A percentile compares a stretch with the other conserved stretches of the same genome.
Evolutionary conservation across 352 stramenopile genomes (phyloP).

Genomic region (Phytopythium vexans): DNA sequence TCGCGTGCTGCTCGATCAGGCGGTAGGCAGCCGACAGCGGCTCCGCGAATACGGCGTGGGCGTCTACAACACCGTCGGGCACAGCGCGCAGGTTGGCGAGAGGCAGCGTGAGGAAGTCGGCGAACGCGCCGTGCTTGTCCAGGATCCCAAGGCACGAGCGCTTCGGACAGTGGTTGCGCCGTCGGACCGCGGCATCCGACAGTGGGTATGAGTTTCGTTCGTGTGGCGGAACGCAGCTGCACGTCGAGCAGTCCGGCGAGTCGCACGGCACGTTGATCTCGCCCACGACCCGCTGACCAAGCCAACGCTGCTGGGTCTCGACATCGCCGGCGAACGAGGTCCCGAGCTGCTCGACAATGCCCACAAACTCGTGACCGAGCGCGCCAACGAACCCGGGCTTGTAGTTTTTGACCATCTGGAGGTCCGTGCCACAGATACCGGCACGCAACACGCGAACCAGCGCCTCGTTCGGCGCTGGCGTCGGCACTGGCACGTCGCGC

Average conservation of each 20-base stretch:
- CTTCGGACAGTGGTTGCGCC: conserved; percentile 86
- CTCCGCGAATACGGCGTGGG: conserved; percentile 80
- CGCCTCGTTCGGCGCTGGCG: conserved; percentile 32
- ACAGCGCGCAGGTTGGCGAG: conserved; percentile 83
- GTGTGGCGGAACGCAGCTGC: conserved; percentile 13
- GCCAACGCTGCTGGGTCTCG: conserved; percentile 22
- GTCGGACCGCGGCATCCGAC: conserved; percentile 29
- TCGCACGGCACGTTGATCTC: conserved; percentile 91
- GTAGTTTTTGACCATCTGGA: conserved; percentile 76
- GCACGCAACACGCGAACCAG: conserved; percentile 59
- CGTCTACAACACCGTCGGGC: conserved; percentile 57
- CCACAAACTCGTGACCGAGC: conserved; percentile 90
- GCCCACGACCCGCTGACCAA: conserved; percentile 84
- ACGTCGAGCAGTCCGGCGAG: conserved; percentile 39
- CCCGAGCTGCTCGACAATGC: conserved; percentile 68
- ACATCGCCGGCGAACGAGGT: conserved; percentile 17
- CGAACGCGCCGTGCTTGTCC: conserved; percentile 74
- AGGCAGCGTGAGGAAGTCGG: conserved; percentile 80
- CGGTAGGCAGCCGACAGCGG: conserved; percentile 84
- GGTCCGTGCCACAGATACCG: conserved; percentile 71
- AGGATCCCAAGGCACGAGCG: conserved; percentile 84
- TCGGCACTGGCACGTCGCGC: conserved; percentile 36
- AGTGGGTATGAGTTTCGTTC: conserved; percentile 10
- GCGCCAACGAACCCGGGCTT: conserved; percentile 64
- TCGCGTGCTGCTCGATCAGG: conserved; percentile 80